phyloP scores from a whole-genome alignment of 345 rosid genomes.

The Lepidium africanum region DNA sequence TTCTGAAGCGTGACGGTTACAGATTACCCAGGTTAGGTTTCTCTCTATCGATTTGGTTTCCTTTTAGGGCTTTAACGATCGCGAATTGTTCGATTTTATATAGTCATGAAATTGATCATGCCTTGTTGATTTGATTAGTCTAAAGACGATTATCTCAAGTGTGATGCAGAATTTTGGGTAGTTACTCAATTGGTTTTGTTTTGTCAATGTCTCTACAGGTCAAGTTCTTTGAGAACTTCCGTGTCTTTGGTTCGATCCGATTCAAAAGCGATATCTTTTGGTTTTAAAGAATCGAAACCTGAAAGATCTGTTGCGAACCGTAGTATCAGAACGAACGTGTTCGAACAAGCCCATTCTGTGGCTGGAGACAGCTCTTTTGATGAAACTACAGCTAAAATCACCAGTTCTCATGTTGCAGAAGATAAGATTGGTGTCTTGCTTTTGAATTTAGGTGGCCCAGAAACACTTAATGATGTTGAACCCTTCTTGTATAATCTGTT shows the following conservation, averaged over 20 bases:
- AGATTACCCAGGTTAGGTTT: constrained; percentile 12
- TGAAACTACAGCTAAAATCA: constrained; percentile 19
- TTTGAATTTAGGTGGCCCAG: constrained; percentile 86
- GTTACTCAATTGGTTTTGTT: neutral
- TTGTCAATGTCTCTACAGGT: constrained; percentile 14
- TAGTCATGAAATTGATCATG: neutral
- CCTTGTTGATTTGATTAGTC: neutral
- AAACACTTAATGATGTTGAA: constrained; percentile 76
- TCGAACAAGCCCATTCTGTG: constrained; percentile 32
- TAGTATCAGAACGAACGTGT: constrained; percentile 30
- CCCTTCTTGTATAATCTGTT: constrained; percentile 83
- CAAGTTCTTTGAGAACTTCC: constrained; percentile 8
- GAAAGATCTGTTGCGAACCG: constrained; percentile 8
- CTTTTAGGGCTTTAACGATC: neutral
- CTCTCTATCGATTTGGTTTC: neutral
- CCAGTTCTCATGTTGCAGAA: constrained; percentile 33
- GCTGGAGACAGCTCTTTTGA: constrained; percentile 31
- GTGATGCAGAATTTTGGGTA: neutral
- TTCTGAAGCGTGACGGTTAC: constrained; percentile 10
- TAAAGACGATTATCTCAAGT: neutral
- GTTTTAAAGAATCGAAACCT: neutral
- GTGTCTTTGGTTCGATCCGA: constrained; percentile 9
- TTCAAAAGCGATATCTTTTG: constrained; percentile 11
- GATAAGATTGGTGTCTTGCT: constrained; percentile 80
- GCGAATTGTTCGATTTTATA: neutral